Evolutionary conservation across 2,329 filamentous ascomycete genomes (phyloP), one percentile per base, ranked within the genome.

Genomic region (Claviceps pusilla): DNA sequence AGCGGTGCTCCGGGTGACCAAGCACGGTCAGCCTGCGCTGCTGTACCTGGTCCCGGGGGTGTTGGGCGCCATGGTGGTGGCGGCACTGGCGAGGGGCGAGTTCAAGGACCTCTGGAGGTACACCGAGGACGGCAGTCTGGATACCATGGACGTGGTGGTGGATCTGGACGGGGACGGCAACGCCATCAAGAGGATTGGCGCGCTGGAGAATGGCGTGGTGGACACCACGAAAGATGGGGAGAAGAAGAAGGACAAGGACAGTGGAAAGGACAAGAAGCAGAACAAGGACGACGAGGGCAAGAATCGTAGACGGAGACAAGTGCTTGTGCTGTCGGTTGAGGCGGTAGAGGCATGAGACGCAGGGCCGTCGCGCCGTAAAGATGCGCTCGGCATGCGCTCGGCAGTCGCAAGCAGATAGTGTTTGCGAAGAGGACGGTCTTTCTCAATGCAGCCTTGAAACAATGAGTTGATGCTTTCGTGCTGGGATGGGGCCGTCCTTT

Each of bases 11-110:
- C 75, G 89, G 51, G 71, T 88, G 10, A 93, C 82, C 63, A 77
- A 84, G 49, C 88, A 88, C 58, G 88, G 87, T 3, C 91, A 98
- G 65, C 91, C 91, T 0, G 91, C 93, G 7, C 75, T 98, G 37
- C 73, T 98, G 14, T 97, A 97, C 65, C 80, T 98, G 7, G 93
- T 97, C 0, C 91, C 91, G 0, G 84, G 87, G 0, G 88, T 97
- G 0, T 71, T 96, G 5, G 74, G 78, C 1, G 78, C 84, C 1
- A 65, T 93, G 1, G 94, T 88, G 85, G 68, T 82, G 3, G 93
- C 86, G 2, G 91, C 85, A 0, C 60, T 83, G 4, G 65, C 77
- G 19, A 79, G 83, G 11, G 86, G 89, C 2, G 89, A 97, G 63
- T 59, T 91, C 2, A 74, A 73, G 51, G 69, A 82, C 46, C 84